Evolutionary conservation across 176 grass and related monocot genomes (phyloP).

Genomic region (Stipa capillata): DNA sequence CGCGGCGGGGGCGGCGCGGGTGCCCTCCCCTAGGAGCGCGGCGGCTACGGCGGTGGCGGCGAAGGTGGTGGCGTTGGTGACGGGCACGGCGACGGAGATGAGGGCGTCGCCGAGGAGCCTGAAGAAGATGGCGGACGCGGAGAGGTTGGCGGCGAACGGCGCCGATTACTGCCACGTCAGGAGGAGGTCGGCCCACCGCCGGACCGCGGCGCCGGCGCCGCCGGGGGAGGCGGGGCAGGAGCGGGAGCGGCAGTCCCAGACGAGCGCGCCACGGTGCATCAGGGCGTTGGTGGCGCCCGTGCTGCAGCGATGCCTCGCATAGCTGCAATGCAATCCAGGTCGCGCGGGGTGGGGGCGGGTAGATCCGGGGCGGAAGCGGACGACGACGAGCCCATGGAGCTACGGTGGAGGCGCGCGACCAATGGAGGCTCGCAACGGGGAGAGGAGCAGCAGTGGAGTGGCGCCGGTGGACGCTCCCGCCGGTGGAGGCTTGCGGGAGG

Average conservation of each 20-base stretch:
- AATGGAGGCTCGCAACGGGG: too few species aligned
- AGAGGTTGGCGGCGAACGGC: conserved; percentile 64
- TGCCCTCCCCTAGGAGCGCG: conserved; percentile 54
- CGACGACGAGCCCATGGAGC: too few species aligned
- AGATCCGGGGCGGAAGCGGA: too few species aligned
- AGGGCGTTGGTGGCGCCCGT: conserved; percentile 80
- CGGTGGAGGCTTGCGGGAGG: too few species aligned
- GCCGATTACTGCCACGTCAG: conserved; percentile 79
- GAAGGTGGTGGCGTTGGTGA: conserved; percentile 88
- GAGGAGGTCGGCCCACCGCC: conserved; percentile 48
- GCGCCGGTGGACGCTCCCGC: too few species aligned
- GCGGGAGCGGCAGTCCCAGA: conserved; percentile 52
- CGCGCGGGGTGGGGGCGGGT: too few species aligned
- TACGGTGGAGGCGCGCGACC: too few species aligned
- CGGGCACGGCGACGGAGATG: conserved; percentile 83
- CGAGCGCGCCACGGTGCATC: conserved; percentile 66
- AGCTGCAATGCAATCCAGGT: too few species aligned
- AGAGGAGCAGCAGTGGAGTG: too few species aligned
- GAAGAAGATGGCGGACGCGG: conserved; percentile 82
- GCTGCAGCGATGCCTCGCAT: too few species aligned
- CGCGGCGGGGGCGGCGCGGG: conserved; percentile 20
- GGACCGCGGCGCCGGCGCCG: not conserved
- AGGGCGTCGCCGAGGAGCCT: conserved; percentile 57
- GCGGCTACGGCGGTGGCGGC: conserved; percentile 61
- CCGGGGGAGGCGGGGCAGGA: not conserved